These are phyloP conservation scores for Symbiodinium pilosum DNA, from an alignment of 73 alveolate genomes.

Conservation along the genomic window DNA sequence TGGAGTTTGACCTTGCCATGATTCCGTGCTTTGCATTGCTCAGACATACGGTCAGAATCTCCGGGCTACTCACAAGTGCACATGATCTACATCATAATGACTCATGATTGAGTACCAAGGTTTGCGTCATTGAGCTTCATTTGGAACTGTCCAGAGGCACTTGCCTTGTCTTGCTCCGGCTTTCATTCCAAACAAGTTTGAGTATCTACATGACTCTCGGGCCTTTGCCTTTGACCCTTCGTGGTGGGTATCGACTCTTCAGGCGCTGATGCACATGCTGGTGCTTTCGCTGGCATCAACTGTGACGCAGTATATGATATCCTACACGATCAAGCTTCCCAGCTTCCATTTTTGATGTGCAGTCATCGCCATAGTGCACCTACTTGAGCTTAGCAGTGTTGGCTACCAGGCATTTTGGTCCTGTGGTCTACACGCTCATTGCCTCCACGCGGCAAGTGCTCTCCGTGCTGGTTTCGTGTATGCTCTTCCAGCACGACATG, in stretches of 20 bases:
- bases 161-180: neutral
- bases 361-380: neutral
- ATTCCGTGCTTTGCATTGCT: no score
- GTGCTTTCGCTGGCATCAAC: constrained; percentile 79
- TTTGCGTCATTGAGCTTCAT: constrained; percentile 5
- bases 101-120: neutral
- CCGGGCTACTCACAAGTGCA: no score
- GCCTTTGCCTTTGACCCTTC: neutral
- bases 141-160: constrained; percentile 58
- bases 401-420: constrained; percentile 63
- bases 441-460: constrained; percentile 75
- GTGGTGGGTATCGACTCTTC: neutral
- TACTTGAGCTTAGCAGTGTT: neutral
- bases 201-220: no score
- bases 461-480: constrained; percentile 36
- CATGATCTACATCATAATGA: no score
- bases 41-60: no score
- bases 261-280: constrained; percentile 66
- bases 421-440: constrained; percentile 68
- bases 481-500: constrained; percentile 53
- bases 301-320: constrained; percentile 73
- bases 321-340: constrained; percentile 52
- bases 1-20: no score
- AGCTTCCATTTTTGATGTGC: neutral
- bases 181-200: neutral